A percentile compares a stretch with the other conserved stretches of the same genome.
Conservation (phyloP, 805 yeast species). For the Kluyveromyces wickerhamii region DNA sequence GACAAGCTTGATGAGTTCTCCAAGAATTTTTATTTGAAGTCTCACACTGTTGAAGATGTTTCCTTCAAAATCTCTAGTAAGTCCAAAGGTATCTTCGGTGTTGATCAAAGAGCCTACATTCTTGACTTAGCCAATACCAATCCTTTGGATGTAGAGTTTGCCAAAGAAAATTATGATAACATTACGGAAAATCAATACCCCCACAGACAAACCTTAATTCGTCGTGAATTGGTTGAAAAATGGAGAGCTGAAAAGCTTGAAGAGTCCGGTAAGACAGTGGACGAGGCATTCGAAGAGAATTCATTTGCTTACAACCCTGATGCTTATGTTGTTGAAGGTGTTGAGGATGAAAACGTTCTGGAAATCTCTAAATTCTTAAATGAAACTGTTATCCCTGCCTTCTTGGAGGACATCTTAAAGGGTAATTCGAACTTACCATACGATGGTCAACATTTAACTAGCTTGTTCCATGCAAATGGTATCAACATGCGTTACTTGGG, state of each 20-base stretch:
- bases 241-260: slow-evolving; percentile 78
- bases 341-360: slow-evolving; percentile 43
- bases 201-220: slow-evolving; percentile 66
- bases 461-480: slow-evolving; percentile 68
- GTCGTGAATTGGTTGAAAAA: slow-evolving; percentile 83
- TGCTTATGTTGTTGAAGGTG: slow-evolving; percentile 45
- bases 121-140: slow-evolving; percentile 78
- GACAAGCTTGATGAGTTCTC: slow-evolving; percentile 51
- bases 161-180: slow-evolving; percentile 44
- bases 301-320: slow-evolving; percentile 70
- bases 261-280: slow-evolving; percentile 13
- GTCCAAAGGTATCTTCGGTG: slow-evolving; percentile 78
- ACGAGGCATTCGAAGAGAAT: slow-evolving; percentile 35
- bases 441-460: slow-evolving; percentile 71
- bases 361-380: slow-evolving; percentile 60
- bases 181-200: slow-evolving; percentile 51
- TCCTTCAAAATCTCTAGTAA: slow-evolving; percentile 64
- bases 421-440: slow-evolving; percentile 54
- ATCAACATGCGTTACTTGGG: slow-evolving; percentile 88
- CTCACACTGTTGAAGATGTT: slow-evolving; percentile 45
- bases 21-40: slow-evolving; percentile 69
- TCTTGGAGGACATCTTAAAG: slow-evolving; percentile 38
- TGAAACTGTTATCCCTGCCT: slow-evolving; percentile 52
- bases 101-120: slow-evolving; percentile 76
- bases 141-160: slow-evolving; percentile 76